Evolutionary conservation across 73 alveolate species (phyloP).

Genomic region (Symbiodinium natans): DNA sequence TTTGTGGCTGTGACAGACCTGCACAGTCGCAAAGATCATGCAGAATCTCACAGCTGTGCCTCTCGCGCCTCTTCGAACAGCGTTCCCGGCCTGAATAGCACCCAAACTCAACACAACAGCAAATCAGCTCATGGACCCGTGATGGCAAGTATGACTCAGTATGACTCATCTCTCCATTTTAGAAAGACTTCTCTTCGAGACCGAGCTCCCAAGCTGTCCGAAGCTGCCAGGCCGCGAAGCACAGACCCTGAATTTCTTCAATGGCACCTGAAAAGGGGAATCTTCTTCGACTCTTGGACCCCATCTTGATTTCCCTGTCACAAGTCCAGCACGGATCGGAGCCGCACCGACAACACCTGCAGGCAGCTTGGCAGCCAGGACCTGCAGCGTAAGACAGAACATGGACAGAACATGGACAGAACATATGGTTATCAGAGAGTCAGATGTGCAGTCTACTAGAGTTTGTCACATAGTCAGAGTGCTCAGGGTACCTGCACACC

Average conservation of each 20-base stretch:
- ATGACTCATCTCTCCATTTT: not conserved
- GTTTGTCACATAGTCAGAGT: too few relatives aligned
- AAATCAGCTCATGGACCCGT: not conserved
- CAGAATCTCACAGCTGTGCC: too few relatives aligned
- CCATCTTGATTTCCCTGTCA: not conserved
- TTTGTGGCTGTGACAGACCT: too few relatives aligned
- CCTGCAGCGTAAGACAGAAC: not conserved
- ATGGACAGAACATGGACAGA: not conserved
- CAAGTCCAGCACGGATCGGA: not conserved
- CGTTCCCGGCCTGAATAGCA: not conserved
- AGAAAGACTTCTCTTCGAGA: not conserved
- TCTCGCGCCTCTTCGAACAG: not conserved
- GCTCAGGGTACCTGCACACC: conserved; percentile 40
- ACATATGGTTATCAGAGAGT: not conserved
- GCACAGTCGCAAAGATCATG: too few relatives aligned
- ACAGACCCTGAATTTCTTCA: conserved; percentile 23
- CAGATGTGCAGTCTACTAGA: too few relatives aligned
- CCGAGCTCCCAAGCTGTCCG: conserved; percentile 7
- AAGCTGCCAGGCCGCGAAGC: conserved; percentile 71
- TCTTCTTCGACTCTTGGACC: too few relatives aligned
- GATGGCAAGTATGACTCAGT: not conserved
- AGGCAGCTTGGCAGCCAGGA: conserved; percentile 23
- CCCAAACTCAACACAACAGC: not conserved
- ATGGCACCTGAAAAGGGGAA: conserved; percentile 30
- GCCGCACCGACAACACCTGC: conserved; percentile 13